phyloP scores from a whole-genome alignment of 192 early-diverging fungal genomes.

The Borealophlyctis nickersoniae region DNA sequence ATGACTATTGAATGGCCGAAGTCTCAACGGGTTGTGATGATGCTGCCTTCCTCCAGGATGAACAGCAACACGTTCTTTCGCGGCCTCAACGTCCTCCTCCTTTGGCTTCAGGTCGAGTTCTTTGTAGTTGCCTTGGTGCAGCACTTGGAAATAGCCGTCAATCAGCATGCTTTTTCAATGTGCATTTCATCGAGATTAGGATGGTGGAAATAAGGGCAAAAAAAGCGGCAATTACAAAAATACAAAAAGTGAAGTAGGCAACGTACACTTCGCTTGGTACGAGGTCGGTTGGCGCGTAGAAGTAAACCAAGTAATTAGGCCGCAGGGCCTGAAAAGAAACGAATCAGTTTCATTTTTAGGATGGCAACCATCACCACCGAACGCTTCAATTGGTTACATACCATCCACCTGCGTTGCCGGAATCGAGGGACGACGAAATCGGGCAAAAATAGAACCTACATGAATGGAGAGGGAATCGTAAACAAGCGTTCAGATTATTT shows the following conservation, averaged over 20 bases:
- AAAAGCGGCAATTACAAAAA: neutral
- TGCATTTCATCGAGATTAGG: neutral
- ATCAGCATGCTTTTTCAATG: conserved; percentile 17
- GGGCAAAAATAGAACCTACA: conserved; percentile 24
- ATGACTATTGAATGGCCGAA: conserved; percentile 23
- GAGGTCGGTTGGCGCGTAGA: conserved; percentile 26
- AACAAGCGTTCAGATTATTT: no score
- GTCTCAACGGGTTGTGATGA: conserved; percentile 19
- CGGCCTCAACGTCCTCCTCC: conserved; percentile 16
- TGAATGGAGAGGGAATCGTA: no score
- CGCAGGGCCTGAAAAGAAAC: conserved; percentile 12
- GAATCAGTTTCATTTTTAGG: neutral
- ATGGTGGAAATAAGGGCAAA: neutral
- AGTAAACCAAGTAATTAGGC: conserved; percentile 29
- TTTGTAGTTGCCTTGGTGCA: conserved; percentile 21
- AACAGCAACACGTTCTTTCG: conserved; percentile 15
- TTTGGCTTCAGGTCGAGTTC: conserved; percentile 19
- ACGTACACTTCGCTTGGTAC: conserved; percentile 21
- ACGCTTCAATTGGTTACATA: neutral
- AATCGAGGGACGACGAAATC: conserved; percentile 28
- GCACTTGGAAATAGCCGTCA: conserved; percentile 30
- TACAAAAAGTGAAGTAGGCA: no score
- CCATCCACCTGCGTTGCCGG: conserved; percentile 19
- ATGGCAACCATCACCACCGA: no score
- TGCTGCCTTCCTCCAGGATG: conserved; percentile 26